Conservation (phyloP, 2,329 filamentous ascomycete genomes). For the Phaeosphaeriaceae sp. region DNA sequence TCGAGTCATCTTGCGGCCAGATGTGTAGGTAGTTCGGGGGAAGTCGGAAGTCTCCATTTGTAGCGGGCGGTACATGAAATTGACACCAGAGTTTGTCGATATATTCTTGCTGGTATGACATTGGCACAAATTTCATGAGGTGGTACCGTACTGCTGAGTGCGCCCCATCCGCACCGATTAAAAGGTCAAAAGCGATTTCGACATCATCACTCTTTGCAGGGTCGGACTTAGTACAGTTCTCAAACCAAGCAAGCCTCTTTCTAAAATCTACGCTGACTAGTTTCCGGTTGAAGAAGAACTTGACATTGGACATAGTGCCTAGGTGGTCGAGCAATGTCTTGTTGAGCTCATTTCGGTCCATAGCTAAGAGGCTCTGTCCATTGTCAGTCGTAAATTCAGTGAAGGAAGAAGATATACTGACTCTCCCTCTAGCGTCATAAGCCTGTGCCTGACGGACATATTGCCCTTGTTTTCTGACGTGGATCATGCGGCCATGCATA, state of each 20-base stretch:
- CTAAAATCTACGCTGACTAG: slow-evolving; percentile 88
- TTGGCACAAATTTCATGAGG: slow-evolving; percentile 91
- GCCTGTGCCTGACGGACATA: slow-evolving; percentile 81
- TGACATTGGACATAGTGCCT: slow-evolving; percentile 85
- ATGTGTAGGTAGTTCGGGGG: slow-evolving; percentile 95
- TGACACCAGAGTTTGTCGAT: slow-evolving; percentile 98
- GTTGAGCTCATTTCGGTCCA: slow-evolving; percentile 85
- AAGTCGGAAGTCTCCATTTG: slow-evolving; percentile 70
- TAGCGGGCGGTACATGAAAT: slow-evolving; percentile 74
- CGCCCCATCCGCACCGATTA: slow-evolving; percentile 90
- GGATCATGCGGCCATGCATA: slow-evolving; percentile 97
- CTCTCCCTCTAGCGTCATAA: slow-evolving; percentile 88
- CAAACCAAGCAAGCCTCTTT: slow-evolving; percentile 84
- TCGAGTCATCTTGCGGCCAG: slow-evolving; percentile 91
- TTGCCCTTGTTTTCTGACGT: slow-evolving; percentile 70
- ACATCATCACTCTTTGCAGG: slow-evolving; percentile 63
- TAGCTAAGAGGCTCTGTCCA: slow-evolving; percentile 78
- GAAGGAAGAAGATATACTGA: slow-evolving; percentile 53
- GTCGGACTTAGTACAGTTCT: slow-evolving; percentile 54
- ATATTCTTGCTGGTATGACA: slow-evolving; percentile 93
- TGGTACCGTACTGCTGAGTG: slow-evolving; percentile 91
- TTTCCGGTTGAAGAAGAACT: slow-evolving; percentile 91
- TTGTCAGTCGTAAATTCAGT: slow-evolving; percentile 12
- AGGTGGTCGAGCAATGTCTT: slow-evolving; percentile 82
- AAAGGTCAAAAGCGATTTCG: slow-evolving; percentile 85